Evolutionary conservation across 139 green algal species (phyloP).

Genomic region (Picochlorum sp.): DNA sequence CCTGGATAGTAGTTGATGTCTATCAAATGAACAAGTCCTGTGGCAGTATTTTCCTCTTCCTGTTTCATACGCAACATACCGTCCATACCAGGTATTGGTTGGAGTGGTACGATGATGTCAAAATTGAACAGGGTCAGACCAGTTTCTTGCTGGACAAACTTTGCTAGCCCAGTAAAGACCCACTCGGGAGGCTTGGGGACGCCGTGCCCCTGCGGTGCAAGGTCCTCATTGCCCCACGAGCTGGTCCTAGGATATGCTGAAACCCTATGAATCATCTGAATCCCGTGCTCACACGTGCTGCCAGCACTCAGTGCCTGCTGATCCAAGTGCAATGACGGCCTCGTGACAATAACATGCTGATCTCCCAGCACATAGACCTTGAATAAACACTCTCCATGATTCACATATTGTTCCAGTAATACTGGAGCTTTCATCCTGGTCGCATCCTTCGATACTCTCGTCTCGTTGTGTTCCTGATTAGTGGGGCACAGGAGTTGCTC

Average conservation of each 20-base stretch:
- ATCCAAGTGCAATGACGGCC: conserved; percentile 7
- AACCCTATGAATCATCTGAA: conserved; percentile 15
- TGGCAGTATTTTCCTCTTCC: neutral
- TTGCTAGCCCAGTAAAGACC: conserved; percentile 51
- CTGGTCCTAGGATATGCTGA: conserved; percentile 17
- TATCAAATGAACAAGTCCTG: conserved; percentile 33
- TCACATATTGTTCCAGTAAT: conserved; percentile 73
- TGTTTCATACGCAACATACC: neutral
- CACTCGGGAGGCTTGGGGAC: conserved; percentile 53
- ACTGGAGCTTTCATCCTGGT: conserved; percentile 37
- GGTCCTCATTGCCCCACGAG: conserved; percentile 27
- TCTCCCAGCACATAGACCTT: conserved; percentile 71
- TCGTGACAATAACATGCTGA: conserved; percentile 7
- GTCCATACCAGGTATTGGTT: neutral
- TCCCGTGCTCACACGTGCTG: neutral
- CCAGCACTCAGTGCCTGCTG: neutral
- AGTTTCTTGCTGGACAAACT: conserved; percentile 39
- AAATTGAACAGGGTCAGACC: conserved; percentile 82
- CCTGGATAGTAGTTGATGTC: conserved; percentile 58
- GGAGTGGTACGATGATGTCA: conserved; percentile 64
- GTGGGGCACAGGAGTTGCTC: neutral
- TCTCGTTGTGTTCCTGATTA: too few relatives aligned
- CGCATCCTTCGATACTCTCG: neutral
- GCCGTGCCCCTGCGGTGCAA: conserved; percentile 25
- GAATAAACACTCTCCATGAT: conserved; percentile 73